Base-by-base conservation (phyloP, 345 rosid species). In the Aquilaria malaccensis region DNA sequence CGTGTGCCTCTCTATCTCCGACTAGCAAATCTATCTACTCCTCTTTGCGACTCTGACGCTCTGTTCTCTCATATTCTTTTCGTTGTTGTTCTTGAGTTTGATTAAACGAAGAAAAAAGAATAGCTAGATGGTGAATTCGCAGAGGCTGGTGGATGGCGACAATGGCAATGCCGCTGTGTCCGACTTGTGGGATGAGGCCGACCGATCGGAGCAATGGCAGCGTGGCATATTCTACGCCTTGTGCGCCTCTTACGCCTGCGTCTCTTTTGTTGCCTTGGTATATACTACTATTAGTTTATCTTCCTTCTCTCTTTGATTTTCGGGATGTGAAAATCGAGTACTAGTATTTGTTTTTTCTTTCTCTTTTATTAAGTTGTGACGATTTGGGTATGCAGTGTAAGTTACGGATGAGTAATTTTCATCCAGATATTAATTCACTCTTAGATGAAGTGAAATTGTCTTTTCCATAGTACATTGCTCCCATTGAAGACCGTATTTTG, bases 231-330 rank as follows among this genome's bases (percentile, higher is more conserved):
- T 75, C 66, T 76, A 70, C 66, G 53, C 67, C 62, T 74, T 82
- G 57, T 72, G 70, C 69, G 74, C 70, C 11, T 55, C 83, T 6
- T 82, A 85, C 67, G 91, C 74, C 13, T 50, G 79, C 50, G 81
- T 85, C 68, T 82, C 84, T 67, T 62, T 79, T 54, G 75, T 82
- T 70, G 84, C 88, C 48, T 60, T 85, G 82, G 91, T 85, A 76
- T 14, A 1, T 47, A 31, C 45, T 49, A 33, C 22, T 22, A 22
- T 22, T 22, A 22, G 22, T 53, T 15, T 53, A 30, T 55, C 33
- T 30, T 30, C 41, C 13, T 2, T 14, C 4, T 50, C 30, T n/a
- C 11, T 49, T 30, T 10, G 13, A 7, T 46, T 47, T n/a, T 31
- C 49, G 31, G 22, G 50, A 15, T 58, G 30, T 37, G 43, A 2